phyloP scores from a whole-genome alignment of 169 alveolate genomes.

The Cyclospora cayetanensis region DNA sequence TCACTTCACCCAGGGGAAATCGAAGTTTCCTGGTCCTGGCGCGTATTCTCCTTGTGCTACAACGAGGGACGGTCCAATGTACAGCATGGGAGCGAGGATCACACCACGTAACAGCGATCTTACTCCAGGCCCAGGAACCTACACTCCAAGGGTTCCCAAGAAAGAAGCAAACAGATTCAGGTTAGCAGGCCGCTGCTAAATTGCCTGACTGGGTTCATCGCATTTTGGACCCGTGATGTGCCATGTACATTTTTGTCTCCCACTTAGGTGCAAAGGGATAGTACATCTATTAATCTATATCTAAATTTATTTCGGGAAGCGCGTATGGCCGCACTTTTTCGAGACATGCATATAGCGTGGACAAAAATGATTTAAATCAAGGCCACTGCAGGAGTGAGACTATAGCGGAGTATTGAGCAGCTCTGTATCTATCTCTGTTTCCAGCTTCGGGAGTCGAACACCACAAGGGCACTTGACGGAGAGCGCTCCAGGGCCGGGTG shows the following conservation, averaged over 20 bases:
- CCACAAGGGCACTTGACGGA: not conserved
- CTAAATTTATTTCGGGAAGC: too few species aligned
- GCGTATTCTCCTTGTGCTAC: not conserved
- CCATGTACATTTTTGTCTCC: too few species aligned
- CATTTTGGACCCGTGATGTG: too few species aligned
- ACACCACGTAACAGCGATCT: not conserved
- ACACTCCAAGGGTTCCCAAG: constrained; percentile 17
- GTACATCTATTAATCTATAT: too few species aligned
- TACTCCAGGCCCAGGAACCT: constrained; percentile 59
- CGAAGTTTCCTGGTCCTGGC: constrained; percentile 46
- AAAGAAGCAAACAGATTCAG: constrained; percentile 45
- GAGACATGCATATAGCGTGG: too few species aligned
- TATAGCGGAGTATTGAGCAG: too few species aligned
- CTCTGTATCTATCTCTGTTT: too few species aligned
- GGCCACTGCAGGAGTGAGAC: too few species aligned
- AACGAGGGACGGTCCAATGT: not conserved
- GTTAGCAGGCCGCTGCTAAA: not conserved
- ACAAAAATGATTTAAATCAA: too few species aligned
- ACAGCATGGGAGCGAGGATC: not conserved
- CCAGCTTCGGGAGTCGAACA: not conserved
- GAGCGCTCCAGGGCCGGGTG: not conserved
- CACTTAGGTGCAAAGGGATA: too few species aligned
- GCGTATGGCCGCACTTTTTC: too few species aligned
- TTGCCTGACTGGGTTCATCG: too few species aligned
- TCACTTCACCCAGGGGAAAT: not conserved